Conservation (phyloP, 2,329 filamentous ascomycete genomes). For the Juglanconis juglandina region DNA sequence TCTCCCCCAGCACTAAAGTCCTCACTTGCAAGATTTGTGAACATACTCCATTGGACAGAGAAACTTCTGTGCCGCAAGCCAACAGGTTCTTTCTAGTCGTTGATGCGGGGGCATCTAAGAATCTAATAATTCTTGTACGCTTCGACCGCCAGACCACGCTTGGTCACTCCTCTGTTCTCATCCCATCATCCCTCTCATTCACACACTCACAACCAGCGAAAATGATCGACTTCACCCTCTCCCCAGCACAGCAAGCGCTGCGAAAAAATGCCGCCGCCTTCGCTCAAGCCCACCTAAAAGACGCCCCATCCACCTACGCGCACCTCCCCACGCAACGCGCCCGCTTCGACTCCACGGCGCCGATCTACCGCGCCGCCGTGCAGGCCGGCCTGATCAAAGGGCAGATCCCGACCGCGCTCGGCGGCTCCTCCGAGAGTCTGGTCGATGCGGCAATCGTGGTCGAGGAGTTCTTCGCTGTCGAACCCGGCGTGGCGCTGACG, state of each 20-base stretch:
- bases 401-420: constrained; percentile 9
- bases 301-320: background rate
- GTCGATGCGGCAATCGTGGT: constrained; percentile 13
- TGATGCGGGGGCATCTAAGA: background rate
- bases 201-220: background rate
- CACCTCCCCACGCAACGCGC: background rate
- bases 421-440: constrained; percentile 1
- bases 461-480: constrained; percentile 15
- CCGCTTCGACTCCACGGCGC: constrained; percentile 8
- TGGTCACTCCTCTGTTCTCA: background rate
- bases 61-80: no score
- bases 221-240: constrained; percentile 12
- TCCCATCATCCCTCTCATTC: background rate
- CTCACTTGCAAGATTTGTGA: no score
- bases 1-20: no score
- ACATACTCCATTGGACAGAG: no score
- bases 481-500: constrained; percentile 11
- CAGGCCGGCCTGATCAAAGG: constrained; percentile 8
- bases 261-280: constrained; percentile 4
- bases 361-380: constrained; percentile 4
- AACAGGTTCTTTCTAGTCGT: no score
- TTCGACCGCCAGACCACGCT: background rate
- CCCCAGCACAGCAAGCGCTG: background rate
- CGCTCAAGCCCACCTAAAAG: constrained; percentile 1
- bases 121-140: background rate